Evolutionary conservation across 1,139 yeast genomes (phyloP).

Genomic region (Pichia sp.): DNA sequence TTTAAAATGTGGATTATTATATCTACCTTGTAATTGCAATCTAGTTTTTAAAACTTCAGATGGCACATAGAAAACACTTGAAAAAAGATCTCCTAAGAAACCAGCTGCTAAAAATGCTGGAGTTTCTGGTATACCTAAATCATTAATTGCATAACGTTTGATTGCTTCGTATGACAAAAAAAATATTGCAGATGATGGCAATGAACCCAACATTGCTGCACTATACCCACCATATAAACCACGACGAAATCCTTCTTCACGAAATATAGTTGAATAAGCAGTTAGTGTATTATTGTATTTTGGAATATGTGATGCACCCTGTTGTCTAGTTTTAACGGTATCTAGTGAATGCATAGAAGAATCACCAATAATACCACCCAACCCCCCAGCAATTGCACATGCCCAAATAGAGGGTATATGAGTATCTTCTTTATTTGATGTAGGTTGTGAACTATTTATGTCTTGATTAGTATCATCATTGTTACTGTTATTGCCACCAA

Average conservation of each 20-base stretch:
- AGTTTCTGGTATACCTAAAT: conserved; percentile 68
- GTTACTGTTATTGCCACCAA: neutral
- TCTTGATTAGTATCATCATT: neutral
- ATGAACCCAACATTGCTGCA: conserved; percentile 86
- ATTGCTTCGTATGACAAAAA: conserved; percentile 83
- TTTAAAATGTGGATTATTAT: conserved; percentile 68
- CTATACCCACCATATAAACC: conserved; percentile 90
- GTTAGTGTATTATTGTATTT: conserved; percentile 66
- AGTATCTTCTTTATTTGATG: neutral
- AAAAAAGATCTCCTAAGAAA: conserved; percentile 81
- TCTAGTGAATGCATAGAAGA: conserved; percentile 91
- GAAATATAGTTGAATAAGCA: conserved; percentile 66
- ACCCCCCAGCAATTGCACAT: conserved; percentile 82
- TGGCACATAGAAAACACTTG: conserved; percentile 93
- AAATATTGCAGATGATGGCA: conserved; percentile 90
- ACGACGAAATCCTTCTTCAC: conserved; percentile 76
- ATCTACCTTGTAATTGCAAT: conserved; percentile 81
- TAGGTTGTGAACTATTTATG: neutral
- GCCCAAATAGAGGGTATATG: conserved; percentile 39
- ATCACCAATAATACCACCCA: conserved; percentile 94
- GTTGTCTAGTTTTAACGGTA: conserved; percentile 94
- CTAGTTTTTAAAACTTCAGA: conserved; percentile 93
- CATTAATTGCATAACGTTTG: conserved; percentile 63
- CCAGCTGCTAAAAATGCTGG: conserved; percentile 79
- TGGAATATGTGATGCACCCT: conserved; percentile 67